A percentile compares a stretch with the other conserved stretches of the same genome.
phyloP scores from a whole-genome alignment of 2,329 filamentous ascomycete genomes.

The Gaeumannomyces tritici region DNA sequence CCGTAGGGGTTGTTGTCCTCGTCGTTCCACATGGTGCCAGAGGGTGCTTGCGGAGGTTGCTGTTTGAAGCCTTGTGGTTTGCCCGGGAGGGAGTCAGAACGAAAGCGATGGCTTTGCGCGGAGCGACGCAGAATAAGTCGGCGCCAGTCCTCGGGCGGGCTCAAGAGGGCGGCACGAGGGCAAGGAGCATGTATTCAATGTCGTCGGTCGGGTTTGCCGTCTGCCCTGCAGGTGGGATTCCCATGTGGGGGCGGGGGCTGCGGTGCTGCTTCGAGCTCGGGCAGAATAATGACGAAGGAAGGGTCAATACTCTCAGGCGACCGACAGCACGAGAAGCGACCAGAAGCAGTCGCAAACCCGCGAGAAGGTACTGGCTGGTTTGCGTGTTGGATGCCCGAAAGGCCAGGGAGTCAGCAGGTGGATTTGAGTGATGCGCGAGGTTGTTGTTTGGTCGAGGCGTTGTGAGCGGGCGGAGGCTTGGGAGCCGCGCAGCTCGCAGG shows the following conservation, averaged over 20 bases:
- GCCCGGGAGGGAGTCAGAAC: neutral
- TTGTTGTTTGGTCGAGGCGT: neutral
- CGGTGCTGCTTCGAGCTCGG: neutral
- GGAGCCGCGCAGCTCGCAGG: neutral
- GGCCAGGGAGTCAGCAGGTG: neutral
- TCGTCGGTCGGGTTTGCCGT: constrained; percentile 1
- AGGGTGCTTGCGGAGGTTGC: neutral
- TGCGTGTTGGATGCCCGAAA: neutral
- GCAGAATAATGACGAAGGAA: constrained; percentile 2
- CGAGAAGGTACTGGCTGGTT: neutral
- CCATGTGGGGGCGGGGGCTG: constrained; percentile 3
- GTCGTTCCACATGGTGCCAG: constrained; percentile 84
- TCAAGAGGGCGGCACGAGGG: neutral
- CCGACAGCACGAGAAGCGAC: neutral
- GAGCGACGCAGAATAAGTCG: neutral
- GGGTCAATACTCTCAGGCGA: neutral
- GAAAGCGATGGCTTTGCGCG: neutral
- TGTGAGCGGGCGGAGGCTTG: neutral
- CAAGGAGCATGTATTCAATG: neutral
- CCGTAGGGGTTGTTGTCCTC: constrained; percentile 98
- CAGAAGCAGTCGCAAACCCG: neutral
- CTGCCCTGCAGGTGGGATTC: constrained; percentile 3
- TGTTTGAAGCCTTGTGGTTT: neutral
- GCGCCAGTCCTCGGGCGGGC: too few relatives aligned
- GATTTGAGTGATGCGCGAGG: neutral